Conservation (phyloP, 306 rosid genomes). For the Glycine latifolia region DNA sequence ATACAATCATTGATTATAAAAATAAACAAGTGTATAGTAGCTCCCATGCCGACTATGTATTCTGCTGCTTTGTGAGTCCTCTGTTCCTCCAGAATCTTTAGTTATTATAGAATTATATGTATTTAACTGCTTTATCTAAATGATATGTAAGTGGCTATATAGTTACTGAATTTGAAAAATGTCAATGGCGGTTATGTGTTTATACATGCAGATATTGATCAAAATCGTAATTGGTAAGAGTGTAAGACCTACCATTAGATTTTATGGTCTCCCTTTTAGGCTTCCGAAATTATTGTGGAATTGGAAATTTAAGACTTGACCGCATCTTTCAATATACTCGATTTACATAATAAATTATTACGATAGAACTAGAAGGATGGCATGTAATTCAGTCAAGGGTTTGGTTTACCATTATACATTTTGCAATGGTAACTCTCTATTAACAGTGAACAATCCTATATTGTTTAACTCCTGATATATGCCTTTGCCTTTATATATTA, state of each 20-base stretch:
- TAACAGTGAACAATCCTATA: slow-evolving; percentile 28
- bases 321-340: slow-evolving; percentile 5
- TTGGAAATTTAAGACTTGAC: slow-evolving; percentile 22
- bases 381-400: slow-evolving; percentile 17
- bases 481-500: background rate
- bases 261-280: background rate
- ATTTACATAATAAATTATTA: slow-evolving; percentile 31
- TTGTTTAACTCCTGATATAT: slow-evolving; percentile 14
- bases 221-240: background rate
- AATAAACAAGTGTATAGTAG: slow-evolving; percentile 93
- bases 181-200: background rate
- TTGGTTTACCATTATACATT: slow-evolving; percentile 19
- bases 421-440: slow-evolving; percentile 2
- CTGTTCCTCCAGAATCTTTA: slow-evolving; percentile 31
- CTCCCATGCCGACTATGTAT: slow-evolving; percentile 95
- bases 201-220: slow-evolving; percentile 15
- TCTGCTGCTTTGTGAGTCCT: slow-evolving; percentile 84
- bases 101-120: background rate
- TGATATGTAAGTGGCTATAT: slow-evolving; percentile 3
- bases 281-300: slow-evolving; percentile 25
- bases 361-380: slow-evolving; percentile 30
- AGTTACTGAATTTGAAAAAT: slow-evolving; percentile 35
- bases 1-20: slow-evolving; percentile 90
- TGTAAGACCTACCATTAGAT: background rate
- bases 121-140: slow-evolving; percentile 6